Evolutionary conservation across 1,139 yeast genomes (phyloP).

Genomic region (Lodderomyces orthopsilosis): DNA sequence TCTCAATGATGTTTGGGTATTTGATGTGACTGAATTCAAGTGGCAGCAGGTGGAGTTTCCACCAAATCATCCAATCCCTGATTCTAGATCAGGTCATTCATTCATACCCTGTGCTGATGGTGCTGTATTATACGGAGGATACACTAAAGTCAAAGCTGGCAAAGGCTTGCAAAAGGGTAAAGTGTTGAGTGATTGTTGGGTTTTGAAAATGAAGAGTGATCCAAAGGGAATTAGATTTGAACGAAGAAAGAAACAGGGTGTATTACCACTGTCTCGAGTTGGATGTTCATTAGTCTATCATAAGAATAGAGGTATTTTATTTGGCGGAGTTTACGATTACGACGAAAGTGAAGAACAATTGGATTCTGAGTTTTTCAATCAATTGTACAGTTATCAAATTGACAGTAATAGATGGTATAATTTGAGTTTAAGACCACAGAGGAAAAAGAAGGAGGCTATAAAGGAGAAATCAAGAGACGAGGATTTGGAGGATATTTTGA

Average conservation of each 20-base stretch:
- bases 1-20: constrained; percentile 84
- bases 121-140: constrained; percentile 88
- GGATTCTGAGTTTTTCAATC: constrained; percentile 81
- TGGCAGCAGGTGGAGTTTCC: constrained; percentile 93
- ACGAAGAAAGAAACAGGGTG: constrained; percentile 84
- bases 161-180: constrained; percentile 91
- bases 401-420: constrained; percentile 91
- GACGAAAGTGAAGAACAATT: constrained; percentile 94
- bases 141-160: constrained; percentile 86
- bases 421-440: constrained; percentile 61
- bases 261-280: constrained; percentile 88
- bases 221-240: constrained; percentile 83
- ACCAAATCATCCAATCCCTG: constrained; percentile 76
- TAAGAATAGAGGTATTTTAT: constrained; percentile 87
- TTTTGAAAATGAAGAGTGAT: constrained; percentile 82
- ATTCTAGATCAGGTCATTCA: constrained; percentile 92
- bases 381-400: constrained; percentile 75
- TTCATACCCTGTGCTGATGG: constrained; percentile 82
- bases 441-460: constrained; percentile 45
- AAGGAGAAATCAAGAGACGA: constrained; percentile 64
- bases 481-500: constrained; percentile 78
- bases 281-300: constrained; percentile 90
- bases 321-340: constrained; percentile 94
- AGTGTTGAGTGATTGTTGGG: constrained; percentile 86
- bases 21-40: constrained; percentile 83